Base-by-base conservation (phyloP, 1,284 basidiomycete genomes). In the Pholiota adiposa region DNA sequence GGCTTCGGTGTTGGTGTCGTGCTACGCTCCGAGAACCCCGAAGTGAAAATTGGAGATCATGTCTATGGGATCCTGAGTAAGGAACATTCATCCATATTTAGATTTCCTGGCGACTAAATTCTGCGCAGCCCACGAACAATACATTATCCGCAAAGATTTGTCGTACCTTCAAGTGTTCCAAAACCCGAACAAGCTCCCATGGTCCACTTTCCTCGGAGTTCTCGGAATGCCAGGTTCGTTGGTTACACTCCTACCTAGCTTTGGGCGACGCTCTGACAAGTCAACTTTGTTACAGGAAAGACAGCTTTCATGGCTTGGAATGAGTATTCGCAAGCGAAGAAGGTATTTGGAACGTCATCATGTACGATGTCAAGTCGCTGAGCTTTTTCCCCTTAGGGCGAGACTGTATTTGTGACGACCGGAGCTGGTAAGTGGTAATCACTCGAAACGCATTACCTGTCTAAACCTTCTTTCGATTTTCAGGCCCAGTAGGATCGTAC, bases 351-450 rank as follows among this genome's bases (percentile, higher is more conserved):
- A 31, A 11, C 4, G 29, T 31, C 29, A 31, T 31, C 49, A 66
- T 51, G n/a, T 53, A 8, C 12, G 19, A n/a, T 9, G 9, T 34
- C 25, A 6, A n/a, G n/a, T 9, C 0, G 23, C 21, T 5, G 8
- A 23, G 16, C 33, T 12, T 9, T 21, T 31, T 5, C 14, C 40
- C 0, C 36, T 16, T 49, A 84, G 71, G 85, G 86, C 0, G 85
- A 88, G 44, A 81, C 77, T 0, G 80, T 83, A 4, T 84, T 86
- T 55, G 79, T 90, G 34, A 79, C 80, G 1, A 80, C 83, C 5
- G 87, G 84, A 2, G 86, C 82, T 29, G 87, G 54, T 56, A 50
- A 7, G 54, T 31, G 18, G 27, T 4, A 9, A 14, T n/a, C 2
- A 18, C 14, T 55, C 4, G 14, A 14, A 8, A 18, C 21, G n/a